These are phyloP conservation scores for Gastrodia elata DNA, from an alignment of 106 monocot species.

Conservation along the genomic window DNA sequence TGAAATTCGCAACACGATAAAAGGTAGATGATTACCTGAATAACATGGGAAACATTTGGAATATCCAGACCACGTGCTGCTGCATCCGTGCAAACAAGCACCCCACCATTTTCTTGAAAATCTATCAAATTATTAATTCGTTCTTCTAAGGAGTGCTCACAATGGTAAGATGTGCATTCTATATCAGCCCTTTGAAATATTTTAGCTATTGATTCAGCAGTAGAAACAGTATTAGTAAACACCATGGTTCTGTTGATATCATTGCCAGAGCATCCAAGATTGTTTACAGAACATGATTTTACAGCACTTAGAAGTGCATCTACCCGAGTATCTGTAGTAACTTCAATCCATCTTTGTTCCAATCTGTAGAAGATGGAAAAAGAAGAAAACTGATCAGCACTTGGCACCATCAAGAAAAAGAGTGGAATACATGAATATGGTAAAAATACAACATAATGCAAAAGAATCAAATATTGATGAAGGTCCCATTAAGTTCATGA, in stretches of 20 bases:
- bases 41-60: constrained; percentile 87
- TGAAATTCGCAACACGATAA: background rate
- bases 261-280: constrained; percentile 15
- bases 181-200: constrained; percentile 61
- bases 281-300: constrained; percentile 18
- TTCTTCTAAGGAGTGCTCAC: constrained; percentile 71
- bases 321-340: constrained; percentile 80
- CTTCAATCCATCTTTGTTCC: constrained; percentile 88
- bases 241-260: constrained; percentile 65
- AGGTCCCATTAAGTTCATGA: background rate
- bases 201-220: constrained; percentile 60
- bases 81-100: constrained; percentile 98
- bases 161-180: constrained; percentile 72
- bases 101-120: constrained; percentile 77
- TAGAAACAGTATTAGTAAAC: constrained; percentile 84
- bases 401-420: background rate
- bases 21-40: constrained; percentile 53
- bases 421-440: background rate
- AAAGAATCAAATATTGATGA: background rate
- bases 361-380: constrained; percentile 34
- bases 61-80: constrained; percentile 96
- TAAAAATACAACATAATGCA: background rate
- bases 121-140: constrained; percentile 34
- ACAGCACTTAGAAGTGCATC: constrained; percentile 85
- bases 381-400: background rate